These are phyloP conservation scores for Trichosporon sp. DNA, from an alignment of 1,284 basidiomycete genomes.

Conservation along the genomic window DNA sequence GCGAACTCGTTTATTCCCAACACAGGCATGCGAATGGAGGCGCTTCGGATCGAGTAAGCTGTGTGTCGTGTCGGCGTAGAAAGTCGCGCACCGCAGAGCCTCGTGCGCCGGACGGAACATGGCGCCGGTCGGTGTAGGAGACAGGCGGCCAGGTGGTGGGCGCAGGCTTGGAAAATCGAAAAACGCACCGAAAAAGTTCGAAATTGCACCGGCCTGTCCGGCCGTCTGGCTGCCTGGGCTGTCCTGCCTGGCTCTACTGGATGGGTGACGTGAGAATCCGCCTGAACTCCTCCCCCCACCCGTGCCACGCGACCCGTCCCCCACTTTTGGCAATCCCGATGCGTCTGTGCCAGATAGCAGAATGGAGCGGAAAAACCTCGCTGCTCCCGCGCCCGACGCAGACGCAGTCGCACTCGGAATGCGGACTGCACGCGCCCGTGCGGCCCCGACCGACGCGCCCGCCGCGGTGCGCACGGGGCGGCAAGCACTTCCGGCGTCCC, in stretches of 20 bases:
- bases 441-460: background rate
- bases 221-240: background rate
- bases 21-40: background rate
- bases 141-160: background rate
- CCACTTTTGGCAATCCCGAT: background rate
- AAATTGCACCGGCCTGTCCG: background rate
- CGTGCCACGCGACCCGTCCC: background rate
- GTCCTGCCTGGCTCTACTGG: no score
- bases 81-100: background rate
- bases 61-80: background rate
- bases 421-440: background rate
- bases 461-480: background rate
- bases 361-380: background rate
- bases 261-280: background rate
- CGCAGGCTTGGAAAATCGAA: slow-evolving; percentile 1
- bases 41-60: background rate
- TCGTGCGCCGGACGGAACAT: background rate
- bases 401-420: background rate
- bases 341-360: background rate
- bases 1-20: background rate
- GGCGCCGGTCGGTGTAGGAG: background rate
- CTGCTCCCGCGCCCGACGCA: no score
- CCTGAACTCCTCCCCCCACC: background rate
- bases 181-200: background rate
- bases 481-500: background rate